phyloP scores from a whole-genome alignment of 495 filamentous ascomycete genomes.

The Podospora fimiseda region DNA sequence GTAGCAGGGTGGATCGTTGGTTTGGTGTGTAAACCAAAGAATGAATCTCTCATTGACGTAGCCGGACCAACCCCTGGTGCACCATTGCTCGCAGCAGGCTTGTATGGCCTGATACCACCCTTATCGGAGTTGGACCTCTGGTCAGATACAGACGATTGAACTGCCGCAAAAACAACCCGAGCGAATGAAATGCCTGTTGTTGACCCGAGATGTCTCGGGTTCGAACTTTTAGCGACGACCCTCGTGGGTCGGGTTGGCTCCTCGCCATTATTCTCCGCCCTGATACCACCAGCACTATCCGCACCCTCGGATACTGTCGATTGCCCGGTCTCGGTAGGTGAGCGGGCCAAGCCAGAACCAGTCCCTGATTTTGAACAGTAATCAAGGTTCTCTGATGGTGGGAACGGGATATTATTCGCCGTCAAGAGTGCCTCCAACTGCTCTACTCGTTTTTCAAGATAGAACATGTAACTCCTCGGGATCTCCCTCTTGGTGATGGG shows the following conservation, averaged over 20 bases:
- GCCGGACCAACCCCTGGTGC: constrained; percentile 40
- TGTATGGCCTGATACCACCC: constrained; percentile 40
- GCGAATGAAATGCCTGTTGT: constrained; percentile 93
- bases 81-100: constrained; percentile 27
- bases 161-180: constrained; percentile 86
- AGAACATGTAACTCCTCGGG: constrained; percentile 88
- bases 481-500: constrained; percentile 93
- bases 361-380: constrained; percentile 51
- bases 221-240: constrained; percentile 69
- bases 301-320: constrained; percentile 16
- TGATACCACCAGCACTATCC: constrained; percentile 22
- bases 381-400: constrained; percentile 71
- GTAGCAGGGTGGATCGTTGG: constrained; percentile 78
- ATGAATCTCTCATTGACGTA: constrained; percentile 85
- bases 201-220: constrained; percentile 76
- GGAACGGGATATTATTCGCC: constrained; percentile 63
- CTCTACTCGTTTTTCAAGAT: constrained; percentile 77
- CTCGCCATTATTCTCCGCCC: constrained; percentile 36
- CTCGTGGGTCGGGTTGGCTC: constrained; percentile 30
- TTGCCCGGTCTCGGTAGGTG: constrained; percentile 31
- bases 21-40: constrained; percentile 88
- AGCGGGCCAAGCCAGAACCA: constrained; percentile 37
- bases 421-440: constrained; percentile 76
- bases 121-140: constrained; percentile 51
- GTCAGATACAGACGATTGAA: constrained; percentile 78